A percentile compares a stretch with the other conserved stretches of the same genome.
phyloP scores from a whole-genome alignment of 1,284 basidiomycete genomes.

The Ustilago lituana region DNA sequence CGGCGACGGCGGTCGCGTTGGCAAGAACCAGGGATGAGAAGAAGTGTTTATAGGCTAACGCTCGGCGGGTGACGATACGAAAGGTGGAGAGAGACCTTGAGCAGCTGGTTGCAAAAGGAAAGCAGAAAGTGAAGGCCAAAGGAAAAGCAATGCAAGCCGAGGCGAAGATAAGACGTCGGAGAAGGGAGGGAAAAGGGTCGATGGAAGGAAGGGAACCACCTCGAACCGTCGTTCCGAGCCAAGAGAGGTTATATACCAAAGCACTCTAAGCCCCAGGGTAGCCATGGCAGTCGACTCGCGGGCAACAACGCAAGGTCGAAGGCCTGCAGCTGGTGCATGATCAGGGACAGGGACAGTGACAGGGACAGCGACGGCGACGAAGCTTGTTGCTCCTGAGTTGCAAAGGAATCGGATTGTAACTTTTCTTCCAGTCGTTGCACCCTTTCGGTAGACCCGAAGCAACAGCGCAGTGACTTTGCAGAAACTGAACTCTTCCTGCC shows the following conservation, averaged over 20 bases:
- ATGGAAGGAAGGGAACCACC: neutral
- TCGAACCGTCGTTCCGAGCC: no score
- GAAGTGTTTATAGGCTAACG: no score
- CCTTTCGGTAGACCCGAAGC: slow-evolving; percentile 17
- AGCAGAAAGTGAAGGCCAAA: no score
- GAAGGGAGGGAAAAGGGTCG: neutral
- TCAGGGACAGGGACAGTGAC: neutral
- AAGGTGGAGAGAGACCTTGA: no score
- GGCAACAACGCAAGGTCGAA: neutral
- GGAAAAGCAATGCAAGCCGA: no score
- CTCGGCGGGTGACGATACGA: no score
- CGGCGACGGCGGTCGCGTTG: no score
- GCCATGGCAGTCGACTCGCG: neutral
- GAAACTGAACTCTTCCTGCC: no score
- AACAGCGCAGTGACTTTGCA: slow-evolving; percentile 2
- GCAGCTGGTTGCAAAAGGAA: no score
- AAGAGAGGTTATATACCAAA: neutral
- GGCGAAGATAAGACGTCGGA: no score
- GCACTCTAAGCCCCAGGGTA: neutral
- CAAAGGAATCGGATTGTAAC: no score
- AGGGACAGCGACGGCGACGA: neutral
- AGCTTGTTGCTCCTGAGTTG: slow-evolving; percentile 1
- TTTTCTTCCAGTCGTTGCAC: slow-evolving; percentile 12
- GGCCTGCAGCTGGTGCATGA: neutral
- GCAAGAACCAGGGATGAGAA: no score